Percentiles rank a stretch among this genome's conserved stretches.
Conservation (phyloP, 2,329 filamentous ascomycete genomes). For the Fusarium musae region DNA sequence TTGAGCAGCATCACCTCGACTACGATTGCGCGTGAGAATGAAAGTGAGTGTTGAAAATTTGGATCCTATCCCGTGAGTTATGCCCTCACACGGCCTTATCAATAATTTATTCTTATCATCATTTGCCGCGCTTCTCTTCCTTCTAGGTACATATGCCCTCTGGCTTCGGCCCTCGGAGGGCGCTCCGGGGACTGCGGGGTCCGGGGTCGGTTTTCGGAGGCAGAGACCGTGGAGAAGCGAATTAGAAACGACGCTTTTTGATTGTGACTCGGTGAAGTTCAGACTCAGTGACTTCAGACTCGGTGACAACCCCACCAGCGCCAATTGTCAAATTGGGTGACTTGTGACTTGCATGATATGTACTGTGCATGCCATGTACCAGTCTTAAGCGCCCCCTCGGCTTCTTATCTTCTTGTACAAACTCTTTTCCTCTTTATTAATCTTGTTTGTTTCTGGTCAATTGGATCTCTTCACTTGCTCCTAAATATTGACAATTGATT, state of each 20-base stretch:
- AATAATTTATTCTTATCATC: background rate
- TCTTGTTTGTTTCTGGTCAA: conserved; percentile 20
- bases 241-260: background rate
- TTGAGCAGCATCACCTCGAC: conserved; percentile 26
- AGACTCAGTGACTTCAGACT: conserved; percentile 17
- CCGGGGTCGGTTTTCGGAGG: conserved; percentile 39
- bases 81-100: background rate
- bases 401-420: conserved; percentile 21
- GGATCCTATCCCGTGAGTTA: background rate
- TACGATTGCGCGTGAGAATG: conserved; percentile 36
- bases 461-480: conserved; percentile 21
- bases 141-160: background rate
- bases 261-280: conserved; percentile 9
- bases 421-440: conserved; percentile 5
- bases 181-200: conserved; percentile 26
- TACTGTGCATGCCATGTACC: conserved; percentile 13
- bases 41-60: conserved; percentile 14
- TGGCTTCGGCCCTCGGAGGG: conserved; percentile 31
- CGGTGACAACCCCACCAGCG: conserved; percentile 31
- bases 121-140: conserved; percentile 19
- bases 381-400: conserved; percentile 18
- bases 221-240: conserved; percentile 26
- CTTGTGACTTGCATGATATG: conserved; percentile 25
- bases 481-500: conserved; percentile 36
- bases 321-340: conserved; percentile 23